These are phyloP conservation scores for Pestalotiopsis sp. DNA, from an alignment of 2,329 filamentous ascomycete species.

Conservation along the genomic window DNA sequence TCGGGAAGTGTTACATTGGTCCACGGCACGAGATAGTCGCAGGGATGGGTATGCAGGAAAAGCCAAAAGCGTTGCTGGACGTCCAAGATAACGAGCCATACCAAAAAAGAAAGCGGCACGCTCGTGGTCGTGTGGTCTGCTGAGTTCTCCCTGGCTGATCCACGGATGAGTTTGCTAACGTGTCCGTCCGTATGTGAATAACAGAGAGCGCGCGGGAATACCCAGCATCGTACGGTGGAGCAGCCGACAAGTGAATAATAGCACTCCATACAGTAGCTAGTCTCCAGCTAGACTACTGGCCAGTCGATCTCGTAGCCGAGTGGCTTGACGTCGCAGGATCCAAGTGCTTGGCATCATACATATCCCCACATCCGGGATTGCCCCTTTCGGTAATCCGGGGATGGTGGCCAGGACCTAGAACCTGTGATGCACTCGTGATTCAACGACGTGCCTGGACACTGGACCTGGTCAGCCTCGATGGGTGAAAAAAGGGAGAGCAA, in stretches of 20 bases:
- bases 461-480: not conserved
- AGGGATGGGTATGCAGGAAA: not conserved
- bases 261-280: not conserved
- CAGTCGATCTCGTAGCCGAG: not conserved
- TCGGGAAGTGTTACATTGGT: not conserved
- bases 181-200: not conserved
- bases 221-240: not conserved
- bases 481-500: not conserved
- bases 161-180: not conserved
- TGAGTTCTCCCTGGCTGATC: not conserved
- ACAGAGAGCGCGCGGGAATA: not conserved
- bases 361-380: slow-evolving; percentile 8
- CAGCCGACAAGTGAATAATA: not conserved
- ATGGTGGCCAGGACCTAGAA: not conserved
- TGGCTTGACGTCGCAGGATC: not conserved
- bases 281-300: not conserved
- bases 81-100: not conserved
- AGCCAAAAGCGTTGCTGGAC: not conserved
- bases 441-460: not conserved
- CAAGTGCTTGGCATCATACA: not conserved
- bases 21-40: not conserved
- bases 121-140: not conserved
- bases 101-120: not conserved
- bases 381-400: slow-evolving; percentile 2
- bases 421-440: slow-evolving; percentile 4